Evolutionary conservation across 345 rosid genomes (phyloP).

Genomic region (Kandelia obovata): DNA sequence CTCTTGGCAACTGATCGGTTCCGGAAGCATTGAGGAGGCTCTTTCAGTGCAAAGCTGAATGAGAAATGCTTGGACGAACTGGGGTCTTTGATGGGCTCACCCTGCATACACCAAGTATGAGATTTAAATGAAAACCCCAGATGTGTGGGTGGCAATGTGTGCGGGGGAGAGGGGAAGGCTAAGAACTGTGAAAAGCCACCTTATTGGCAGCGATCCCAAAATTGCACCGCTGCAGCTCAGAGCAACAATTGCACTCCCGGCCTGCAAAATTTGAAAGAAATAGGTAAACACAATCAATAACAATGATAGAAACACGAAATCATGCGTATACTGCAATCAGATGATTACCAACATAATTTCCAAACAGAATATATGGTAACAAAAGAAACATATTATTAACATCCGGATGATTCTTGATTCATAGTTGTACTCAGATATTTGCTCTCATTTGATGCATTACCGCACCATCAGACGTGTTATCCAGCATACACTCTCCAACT

Average conservation of each 20-base stretch:
- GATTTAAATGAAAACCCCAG: not conserved
- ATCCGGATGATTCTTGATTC: no score
- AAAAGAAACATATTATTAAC: no score
- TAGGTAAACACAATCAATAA: not conserved
- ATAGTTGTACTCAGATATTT: no score
- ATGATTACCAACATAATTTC: no score
- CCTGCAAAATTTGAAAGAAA: not conserved
- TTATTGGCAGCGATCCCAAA: slow-evolving; percentile 4
- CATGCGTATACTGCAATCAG: no score
- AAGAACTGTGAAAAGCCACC: not conserved
- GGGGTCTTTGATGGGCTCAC: slow-evolving; percentile 9
- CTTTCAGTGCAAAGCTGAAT: not conserved
- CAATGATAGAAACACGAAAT: not conserved
- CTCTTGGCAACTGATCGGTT: not conserved
- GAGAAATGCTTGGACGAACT: not conserved
- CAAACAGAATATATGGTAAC: no score
- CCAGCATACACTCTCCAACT: no score
- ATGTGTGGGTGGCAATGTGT: not conserved
- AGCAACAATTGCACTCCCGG: not conserved
- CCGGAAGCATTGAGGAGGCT: not conserved
- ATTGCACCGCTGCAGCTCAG: slow-evolving; percentile 1
- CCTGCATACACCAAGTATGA: not conserved
- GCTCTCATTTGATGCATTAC: no score
- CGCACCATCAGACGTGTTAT: no score
- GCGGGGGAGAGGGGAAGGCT: not conserved